These are phyloP conservation scores for Aspergillus sp. DNA, from an alignment of 2,329 filamentous ascomycete species.

Conservation along the genomic window DNA sequence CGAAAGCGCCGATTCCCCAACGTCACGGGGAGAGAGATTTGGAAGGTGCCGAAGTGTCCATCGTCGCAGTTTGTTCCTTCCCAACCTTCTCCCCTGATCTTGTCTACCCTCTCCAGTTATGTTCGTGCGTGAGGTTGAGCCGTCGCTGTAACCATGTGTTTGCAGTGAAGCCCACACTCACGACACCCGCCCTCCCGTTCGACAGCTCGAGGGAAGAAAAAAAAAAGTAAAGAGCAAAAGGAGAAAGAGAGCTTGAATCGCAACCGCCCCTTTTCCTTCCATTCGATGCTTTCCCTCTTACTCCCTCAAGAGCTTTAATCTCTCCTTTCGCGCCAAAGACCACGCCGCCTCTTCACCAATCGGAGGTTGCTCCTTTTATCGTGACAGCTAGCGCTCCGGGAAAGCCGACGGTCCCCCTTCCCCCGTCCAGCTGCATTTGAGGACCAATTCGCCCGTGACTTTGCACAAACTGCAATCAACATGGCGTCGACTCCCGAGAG, in stretches of 20 bases:
- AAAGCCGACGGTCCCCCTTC: background rate
- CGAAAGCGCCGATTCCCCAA: constrained; percentile 32
- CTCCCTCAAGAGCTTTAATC: background rate
- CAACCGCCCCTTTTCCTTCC: constrained; percentile 6
- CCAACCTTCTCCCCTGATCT: background rate
- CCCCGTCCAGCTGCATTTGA: constrained; percentile 3
- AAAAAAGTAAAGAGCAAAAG: constrained; percentile 10
- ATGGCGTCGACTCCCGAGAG: constrained; percentile 6
- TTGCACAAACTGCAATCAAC: background rate
- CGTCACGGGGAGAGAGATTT: constrained; percentile 22
- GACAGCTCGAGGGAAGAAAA: constrained; percentile 4
- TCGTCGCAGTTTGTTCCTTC: background rate
- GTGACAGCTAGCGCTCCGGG: background rate
- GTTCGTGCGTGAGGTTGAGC: constrained; percentile 11
- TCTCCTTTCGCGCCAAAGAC: background rate
- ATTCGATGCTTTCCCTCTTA: constrained; percentile 13
- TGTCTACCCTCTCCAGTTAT: background rate
- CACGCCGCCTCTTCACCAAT: background rate
- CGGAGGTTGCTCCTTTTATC: background rate
- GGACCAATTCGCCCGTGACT: background rate
- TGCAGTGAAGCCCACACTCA: constrained; percentile 10
- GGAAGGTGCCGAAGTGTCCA: constrained; percentile 6
- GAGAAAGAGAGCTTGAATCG: background rate
- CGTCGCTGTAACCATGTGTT: constrained; percentile 12
- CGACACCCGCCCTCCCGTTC: constrained; percentile 6